Base-by-base conservation (phyloP, 2,329 filamentous ascomycete species). In the Xylariaceae sp. region DNA sequence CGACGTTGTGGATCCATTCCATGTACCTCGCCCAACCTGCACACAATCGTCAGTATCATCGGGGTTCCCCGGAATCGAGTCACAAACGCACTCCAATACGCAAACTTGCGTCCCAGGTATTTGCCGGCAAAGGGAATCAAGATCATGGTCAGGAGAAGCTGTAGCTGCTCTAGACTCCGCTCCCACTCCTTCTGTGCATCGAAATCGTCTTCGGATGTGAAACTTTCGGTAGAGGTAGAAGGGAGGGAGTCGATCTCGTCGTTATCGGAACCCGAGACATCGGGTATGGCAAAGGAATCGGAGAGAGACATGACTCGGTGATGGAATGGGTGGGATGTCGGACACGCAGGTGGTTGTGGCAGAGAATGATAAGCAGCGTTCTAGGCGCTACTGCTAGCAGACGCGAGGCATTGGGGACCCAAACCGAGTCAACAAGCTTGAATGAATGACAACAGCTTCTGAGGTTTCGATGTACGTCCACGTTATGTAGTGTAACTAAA, bases 131-230 rank as follows among this genome's bases (percentile, higher is more conserved):
- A 97, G 2, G 95, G 95, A 48, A 99, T 89, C 65, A 98, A 75
- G 47, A 98, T 89, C 91, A 99, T 96, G 19, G 90, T 96, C 71
- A 98, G 76, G 64, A 99, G 81, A 63, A 98, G 81, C 77, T 99
- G 92, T 57, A 99, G 77, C 77, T 99, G 95, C 74, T 97, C 91
- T 61, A 99, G 78, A 67, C 90, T 96, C 68, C 93, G 90, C 67
- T 93, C 89, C 95, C 95, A 99, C 76, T 99, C 93, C 59, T 85
- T 84, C 74, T 99, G 93, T 9, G 95, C 95, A 71, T 98, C 93
- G 40, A 89, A 91, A 57, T 81, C 79, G 48, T 89, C 85, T 37
- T 88, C 85, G 48, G 81, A 81, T 41, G 68, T 67, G 52, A 75
- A 75, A 46, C 77, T 74, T 58, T 77, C 75, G 61, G 79, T 83